Base-by-base conservation (phyloP, 495 filamentous ascomycete genomes). In the Trichoderma gamsii region DNA sequence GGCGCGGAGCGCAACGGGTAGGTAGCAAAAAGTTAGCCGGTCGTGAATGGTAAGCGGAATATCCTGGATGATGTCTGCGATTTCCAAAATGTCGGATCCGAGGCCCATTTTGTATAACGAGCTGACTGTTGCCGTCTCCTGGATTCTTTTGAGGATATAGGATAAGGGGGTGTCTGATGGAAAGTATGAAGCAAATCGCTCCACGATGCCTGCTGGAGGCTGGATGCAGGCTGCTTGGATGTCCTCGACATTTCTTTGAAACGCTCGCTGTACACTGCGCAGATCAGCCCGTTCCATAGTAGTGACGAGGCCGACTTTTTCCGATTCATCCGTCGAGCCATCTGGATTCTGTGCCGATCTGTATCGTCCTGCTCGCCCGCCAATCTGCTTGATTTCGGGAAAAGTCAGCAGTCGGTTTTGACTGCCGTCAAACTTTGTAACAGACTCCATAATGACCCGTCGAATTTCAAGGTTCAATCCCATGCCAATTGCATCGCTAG, bases 401-500 rank as follows among this genome's bases (percentile, higher is more conserved):
- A 90, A 81, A 8, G 79, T 75, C 15, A 98, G 81, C 8, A 77
- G 74, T 25, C 82, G 78, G 35, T 80, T 79, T 12, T 73, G 74
- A 1, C 13, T 46, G 4, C 88, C 87, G 67, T 88, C 80, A 61
- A 81, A 86, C 75, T 97, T 99, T 63, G 81, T 76, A 1, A 84
- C 80, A 9, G 90, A 79, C 72, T 96, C 90, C 73, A 99, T 97
- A 67, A 99, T 85, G 69, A 99, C 81, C 44, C 95, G 90, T 72
- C 92, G 96, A 79, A 95, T 89, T 74, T 91, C 93, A 79, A 99
- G 74, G 76, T 99, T 99, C 41, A 99, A 79, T 1, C 95, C 95
- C 95, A 99, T 99, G 27, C 95, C 95, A 70, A 99, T 92, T 27
- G 95, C 95, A 76, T 99, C 95, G 71, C 92, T 97, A 18, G 95